A percentile compares a stretch with the other conserved stretches of the same genome.
Evolutionary conservation across 1,284 basidiomycete species (phyloP).

Genomic region (Cutaneotrichosporon mucoides): DNA sequence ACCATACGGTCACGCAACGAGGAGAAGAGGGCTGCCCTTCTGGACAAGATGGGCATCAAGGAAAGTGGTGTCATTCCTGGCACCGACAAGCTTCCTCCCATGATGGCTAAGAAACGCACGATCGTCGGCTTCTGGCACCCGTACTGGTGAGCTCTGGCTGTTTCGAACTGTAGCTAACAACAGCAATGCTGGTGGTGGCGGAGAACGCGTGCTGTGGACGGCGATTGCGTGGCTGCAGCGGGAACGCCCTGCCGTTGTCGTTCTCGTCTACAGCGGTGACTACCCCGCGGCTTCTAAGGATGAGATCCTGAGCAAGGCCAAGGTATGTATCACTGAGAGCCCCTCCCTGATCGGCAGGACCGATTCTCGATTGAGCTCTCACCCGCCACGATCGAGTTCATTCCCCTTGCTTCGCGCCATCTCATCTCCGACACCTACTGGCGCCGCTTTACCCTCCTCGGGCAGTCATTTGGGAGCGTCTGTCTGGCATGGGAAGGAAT

Average conservation of each 20-base stretch:
- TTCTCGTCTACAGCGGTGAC: conserved; percentile 88
- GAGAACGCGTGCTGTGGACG: conserved; percentile 93
- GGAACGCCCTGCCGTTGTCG: conserved; percentile 65
- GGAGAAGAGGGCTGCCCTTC: conserved; percentile 22
- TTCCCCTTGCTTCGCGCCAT: conserved; percentile 67
- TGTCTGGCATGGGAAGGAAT: conserved; percentile 68
- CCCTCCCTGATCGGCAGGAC: conserved; percentile 52
- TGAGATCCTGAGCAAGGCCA: conserved; percentile 74
- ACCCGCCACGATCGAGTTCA: conserved; percentile 64
- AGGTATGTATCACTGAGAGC: conserved; percentile 54
- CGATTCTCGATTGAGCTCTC: conserved; percentile 78
- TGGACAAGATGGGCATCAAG: conserved; percentile 32
- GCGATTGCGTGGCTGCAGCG: conserved; percentile 76
- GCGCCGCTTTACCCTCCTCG: conserved; percentile 82
- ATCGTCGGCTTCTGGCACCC: conserved; percentile 90
- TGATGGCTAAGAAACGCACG: conserved; percentile 26
- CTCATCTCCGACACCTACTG: conserved; percentile 79
- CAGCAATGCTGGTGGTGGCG: conserved; percentile 96
- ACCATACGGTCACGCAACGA: conserved; percentile 29
- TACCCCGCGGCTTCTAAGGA: conserved; percentile 66
- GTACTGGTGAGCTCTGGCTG: conserved; percentile 65
- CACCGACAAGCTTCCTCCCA: conserved; percentile 28
- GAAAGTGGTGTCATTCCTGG: conserved; percentile 32
- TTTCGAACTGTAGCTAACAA: conserved; percentile 8
- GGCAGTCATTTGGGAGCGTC: conserved; percentile 85